Evolutionary conservation across 345 rosid genomes (phyloP).

Genomic region (Eucalyptus pauciflora): DNA sequence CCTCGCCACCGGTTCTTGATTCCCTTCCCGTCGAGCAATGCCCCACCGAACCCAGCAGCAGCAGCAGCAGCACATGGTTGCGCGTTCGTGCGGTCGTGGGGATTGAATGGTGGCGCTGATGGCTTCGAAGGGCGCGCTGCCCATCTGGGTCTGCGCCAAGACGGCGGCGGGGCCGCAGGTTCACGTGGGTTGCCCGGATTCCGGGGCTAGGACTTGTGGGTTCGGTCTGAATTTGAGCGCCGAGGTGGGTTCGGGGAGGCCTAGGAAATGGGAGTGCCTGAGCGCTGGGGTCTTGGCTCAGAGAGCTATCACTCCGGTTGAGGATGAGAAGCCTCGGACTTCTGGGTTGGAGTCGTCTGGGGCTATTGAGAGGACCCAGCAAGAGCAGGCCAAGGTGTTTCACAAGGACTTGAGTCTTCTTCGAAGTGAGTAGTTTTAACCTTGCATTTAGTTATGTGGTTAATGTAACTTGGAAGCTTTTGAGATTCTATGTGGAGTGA

Average conservation of each 20-base stretch:
- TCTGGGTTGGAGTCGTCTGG: constrained; percentile 28
- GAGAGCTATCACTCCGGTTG: constrained; percentile 44
- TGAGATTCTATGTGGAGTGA: neutral
- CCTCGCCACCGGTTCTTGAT: neutral
- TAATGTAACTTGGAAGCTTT: neutral
- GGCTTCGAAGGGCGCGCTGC: constrained; percentile 40
- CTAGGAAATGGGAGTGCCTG: constrained; percentile 32
- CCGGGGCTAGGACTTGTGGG: constrained; percentile 17
- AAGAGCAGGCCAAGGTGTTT: constrained; percentile 19
- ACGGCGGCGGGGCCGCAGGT: neutral
- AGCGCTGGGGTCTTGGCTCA: constrained; percentile 21
- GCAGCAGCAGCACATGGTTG: neutral
- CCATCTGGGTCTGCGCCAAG: constrained; percentile 45
- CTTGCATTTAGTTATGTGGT: neutral
- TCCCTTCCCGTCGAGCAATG: neutral
- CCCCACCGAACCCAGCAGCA: neutral
- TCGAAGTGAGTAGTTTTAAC: constrained; percentile 53
- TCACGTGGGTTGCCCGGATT: constrained; percentile 16
- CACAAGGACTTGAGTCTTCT: constrained; percentile 73
- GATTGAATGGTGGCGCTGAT: constrained; percentile 1
- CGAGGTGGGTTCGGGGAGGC: neutral
- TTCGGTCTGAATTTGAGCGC: constrained; percentile 14
- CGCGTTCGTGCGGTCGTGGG: neutral
- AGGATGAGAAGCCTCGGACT: constrained; percentile 40
- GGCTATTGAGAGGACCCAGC: constrained; percentile 19